These are phyloP conservation scores for Halocafeteria seosinensis DNA, from an alignment of 108 stramenopile genomes.

Conservation along the genomic window DNA sequence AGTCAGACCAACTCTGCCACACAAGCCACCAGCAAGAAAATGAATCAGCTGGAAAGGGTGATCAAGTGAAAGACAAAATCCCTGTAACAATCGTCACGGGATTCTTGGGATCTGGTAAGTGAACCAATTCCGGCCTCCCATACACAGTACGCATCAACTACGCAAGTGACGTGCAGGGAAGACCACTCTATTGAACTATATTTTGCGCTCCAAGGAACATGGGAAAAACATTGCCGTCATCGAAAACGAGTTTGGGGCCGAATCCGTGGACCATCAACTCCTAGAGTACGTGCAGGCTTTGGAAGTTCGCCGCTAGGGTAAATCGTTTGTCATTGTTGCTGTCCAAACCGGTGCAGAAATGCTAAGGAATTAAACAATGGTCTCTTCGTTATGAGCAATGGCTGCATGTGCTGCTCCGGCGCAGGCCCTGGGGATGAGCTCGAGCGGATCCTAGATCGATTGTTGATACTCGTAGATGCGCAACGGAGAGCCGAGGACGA, in stretches of 20 bases:
- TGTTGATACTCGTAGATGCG: neutral
- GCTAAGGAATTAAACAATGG: slow-evolving; percentile 15
- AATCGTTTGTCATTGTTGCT: neutral
- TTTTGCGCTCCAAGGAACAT: slow-evolving; percentile 56
- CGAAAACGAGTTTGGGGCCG: slow-evolving; percentile 70
- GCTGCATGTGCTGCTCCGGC: slow-evolving; percentile 37
- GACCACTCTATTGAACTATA: slow-evolving; percentile 53
- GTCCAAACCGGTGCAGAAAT: neutral
- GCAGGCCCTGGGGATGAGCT: neutral
- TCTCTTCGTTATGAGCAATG: slow-evolving; percentile 41
- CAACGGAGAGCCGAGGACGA: too few species aligned
- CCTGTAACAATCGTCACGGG: slow-evolving; percentile 1
- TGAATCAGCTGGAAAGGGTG: neutral
- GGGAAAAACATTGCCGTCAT: slow-evolving; percentile 57
- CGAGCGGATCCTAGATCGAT: neutral
- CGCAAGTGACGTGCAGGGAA: slow-evolving; percentile 23
- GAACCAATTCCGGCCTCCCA: neutral
- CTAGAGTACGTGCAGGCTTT: neutral
- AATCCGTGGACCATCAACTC: neutral
- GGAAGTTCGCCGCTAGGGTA: neutral
- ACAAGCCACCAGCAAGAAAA: neutral
- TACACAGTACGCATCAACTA: neutral
- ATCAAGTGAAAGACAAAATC: neutral
- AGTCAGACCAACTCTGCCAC: neutral
- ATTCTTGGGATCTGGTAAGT: neutral